Conservation (phyloP, 202 grass and related monocot species). For the Panicum hallii region DNA sequence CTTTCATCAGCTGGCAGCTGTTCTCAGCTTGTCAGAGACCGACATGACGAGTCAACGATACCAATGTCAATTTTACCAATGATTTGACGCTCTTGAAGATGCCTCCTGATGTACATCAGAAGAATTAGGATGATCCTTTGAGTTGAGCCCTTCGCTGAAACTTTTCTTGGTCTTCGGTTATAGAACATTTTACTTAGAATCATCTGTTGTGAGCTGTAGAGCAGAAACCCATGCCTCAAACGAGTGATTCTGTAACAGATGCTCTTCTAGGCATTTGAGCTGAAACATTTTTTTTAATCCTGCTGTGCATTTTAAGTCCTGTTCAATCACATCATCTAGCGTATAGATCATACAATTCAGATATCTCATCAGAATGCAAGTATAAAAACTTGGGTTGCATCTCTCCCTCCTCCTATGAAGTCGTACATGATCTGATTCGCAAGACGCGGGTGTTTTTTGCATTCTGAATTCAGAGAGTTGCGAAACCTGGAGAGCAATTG, state of each 20-base stretch:
- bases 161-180: not conserved
- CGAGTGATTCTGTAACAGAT: conserved; percentile 32
- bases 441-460: not conserved
- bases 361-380: not conserved
- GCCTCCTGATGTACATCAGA: conserved; percentile 19
- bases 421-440: not conserved
- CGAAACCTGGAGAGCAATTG: not conserved
- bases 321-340: not conserved
- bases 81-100: not conserved
- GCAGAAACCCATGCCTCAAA: conserved; percentile 27
- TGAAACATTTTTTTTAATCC: not conserved
- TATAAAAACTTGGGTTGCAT: not conserved
- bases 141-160: not conserved
- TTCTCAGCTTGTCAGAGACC: conserved; percentile 97
- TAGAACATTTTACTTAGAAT: conserved; percentile 40
- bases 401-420: not conserved
- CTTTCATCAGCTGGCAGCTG: conserved; percentile 95
- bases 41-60: conserved; percentile 31
- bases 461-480: not conserved
- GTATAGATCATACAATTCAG: not conserved
- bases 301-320: not conserved
- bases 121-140: conserved; percentile 35
- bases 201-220: conserved; percentile 1
- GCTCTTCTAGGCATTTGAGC: conserved; percentile 29
- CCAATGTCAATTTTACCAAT: not conserved